A percentile compares a stretch with the other conserved stretches of the same genome.
Conservation (phyloP, 257 asterid genomes). For the Parsonsia alboflavescens region DNA sequence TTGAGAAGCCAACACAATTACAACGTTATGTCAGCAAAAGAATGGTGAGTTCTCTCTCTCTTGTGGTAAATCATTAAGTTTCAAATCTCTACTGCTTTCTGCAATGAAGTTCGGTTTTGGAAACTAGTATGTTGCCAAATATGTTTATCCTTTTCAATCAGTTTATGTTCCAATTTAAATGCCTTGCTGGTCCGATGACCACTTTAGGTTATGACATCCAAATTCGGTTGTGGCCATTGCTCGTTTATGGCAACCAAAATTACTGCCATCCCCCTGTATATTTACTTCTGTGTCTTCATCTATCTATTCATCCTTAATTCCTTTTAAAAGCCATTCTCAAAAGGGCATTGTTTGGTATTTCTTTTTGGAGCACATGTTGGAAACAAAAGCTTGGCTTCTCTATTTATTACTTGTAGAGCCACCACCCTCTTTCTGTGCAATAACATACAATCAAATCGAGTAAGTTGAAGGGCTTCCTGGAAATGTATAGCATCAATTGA, state of each 20-base stretch:
- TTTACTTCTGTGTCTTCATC: background rate
- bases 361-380: background rate
- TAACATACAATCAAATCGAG: background rate
- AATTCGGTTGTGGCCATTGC: background rate
- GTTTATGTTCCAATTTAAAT: no score
- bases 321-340: background rate
- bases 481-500: no score
- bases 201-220: background rate
- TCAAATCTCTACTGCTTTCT: no score
- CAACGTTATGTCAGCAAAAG: constrained; percentile 93
- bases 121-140: no score
- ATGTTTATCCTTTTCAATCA: no score
- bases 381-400: background rate
- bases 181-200: no score
- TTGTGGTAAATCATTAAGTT: no score
- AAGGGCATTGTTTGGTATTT: background rate
- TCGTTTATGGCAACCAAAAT: no score
- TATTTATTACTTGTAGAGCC: background rate
- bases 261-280: background rate
- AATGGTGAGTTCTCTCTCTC: constrained; percentile 44
- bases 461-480: no score
- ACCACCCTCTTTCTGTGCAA: background rate
- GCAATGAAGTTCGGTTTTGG: no score
- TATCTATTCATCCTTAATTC: background rate
- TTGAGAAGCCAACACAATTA: constrained; percentile 37